Evolutionary conservation across 1,139 yeast genomes (phyloP).

Genomic region (Zygosaccharomyces pseudobailii): DNA sequence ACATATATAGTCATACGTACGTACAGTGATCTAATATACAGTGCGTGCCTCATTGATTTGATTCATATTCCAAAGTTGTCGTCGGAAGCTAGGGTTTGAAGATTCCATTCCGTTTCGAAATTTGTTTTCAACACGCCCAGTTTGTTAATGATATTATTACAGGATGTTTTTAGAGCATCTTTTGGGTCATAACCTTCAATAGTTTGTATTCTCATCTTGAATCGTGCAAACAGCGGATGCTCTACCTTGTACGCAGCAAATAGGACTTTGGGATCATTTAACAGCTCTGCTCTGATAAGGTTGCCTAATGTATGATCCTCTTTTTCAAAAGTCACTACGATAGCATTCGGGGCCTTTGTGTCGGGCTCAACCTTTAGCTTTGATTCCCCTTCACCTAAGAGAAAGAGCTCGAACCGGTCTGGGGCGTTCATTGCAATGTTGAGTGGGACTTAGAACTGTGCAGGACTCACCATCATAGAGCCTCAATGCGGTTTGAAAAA

Average conservation of each 20-base stretch:
- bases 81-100: conserved; percentile 70
- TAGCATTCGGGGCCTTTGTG: conserved; percentile 92
- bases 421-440: conserved; percentile 79
- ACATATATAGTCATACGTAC: neutral
- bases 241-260: conserved; percentile 97
- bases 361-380: conserved; percentile 89
- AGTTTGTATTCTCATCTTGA: conserved; percentile 88
- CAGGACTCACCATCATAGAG: neutral
- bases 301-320: conserved; percentile 98
- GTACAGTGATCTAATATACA: neutral
- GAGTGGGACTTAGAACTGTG: neutral
- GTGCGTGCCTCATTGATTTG: neutral
- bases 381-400: conserved; percentile 95
- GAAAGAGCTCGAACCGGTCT: conserved; percentile 93
- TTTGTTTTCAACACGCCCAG: conserved; percentile 67
- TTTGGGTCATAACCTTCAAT: conserved; percentile 91
- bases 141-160: conserved; percentile 75
- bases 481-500: neutral
- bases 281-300: conserved; percentile 75
- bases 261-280: conserved; percentile 78
- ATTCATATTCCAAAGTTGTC: conserved; percentile 32
- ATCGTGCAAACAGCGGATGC: conserved; percentile 95
- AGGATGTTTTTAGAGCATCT: conserved; percentile 86
- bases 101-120: conserved; percentile 89
- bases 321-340: conserved; percentile 85